Base-by-base conservation (phyloP, 768 basidiomycete species). In the Asterophora lycoperdoides region DNA sequence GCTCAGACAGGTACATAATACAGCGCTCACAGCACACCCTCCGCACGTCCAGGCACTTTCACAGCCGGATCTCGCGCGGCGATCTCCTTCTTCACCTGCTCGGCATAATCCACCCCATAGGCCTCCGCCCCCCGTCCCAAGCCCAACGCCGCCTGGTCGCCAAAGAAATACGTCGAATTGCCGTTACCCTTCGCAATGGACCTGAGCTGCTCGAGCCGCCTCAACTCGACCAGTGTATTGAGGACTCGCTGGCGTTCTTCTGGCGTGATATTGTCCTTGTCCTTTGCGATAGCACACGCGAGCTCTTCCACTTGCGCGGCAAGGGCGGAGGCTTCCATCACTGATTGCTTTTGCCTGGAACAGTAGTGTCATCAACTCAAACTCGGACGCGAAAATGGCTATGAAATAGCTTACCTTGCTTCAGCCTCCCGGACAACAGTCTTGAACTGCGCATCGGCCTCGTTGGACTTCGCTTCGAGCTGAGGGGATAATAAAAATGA, bases 161-260 rank as follows among this genome's bases (percentile, higher is more conserved):
- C 74, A 53, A 81, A 79, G 68, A 81, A 81, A 57, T 81, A 80
- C 14, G 79, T 81, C 33, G 75, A 71, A 52, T 79, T 81, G 34
- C 72, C 71, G 44, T 68, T 55, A 46, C 78, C 73, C 26, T 56
- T 49, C 5, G 79, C 79, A 39, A 81, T 80, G 36, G 78, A 75
- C 50, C 67, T 68, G 20, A 81, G 66, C 61, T 78, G 77, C 44
- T 79, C 77, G 19, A 79, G 66, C n/a, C 76, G 61, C 49, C 66
- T 67, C 23, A 81, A 62, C 59, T 80, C 77, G 10, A 77, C 60
- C 18, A 81, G 65, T 4, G 72, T 68, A 7, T 56, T 44, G 15
- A 79, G 61, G 0, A 78, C 77, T 13, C 61, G 58, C 38, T 63
- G 61, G 7, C 72, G 65, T 39, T 74, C 68, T 44, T 66, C 69